phyloP scores from a whole-genome alignment of 1,284 basidiomycete species.

The Cryptococcus jaspeensis region DNA sequence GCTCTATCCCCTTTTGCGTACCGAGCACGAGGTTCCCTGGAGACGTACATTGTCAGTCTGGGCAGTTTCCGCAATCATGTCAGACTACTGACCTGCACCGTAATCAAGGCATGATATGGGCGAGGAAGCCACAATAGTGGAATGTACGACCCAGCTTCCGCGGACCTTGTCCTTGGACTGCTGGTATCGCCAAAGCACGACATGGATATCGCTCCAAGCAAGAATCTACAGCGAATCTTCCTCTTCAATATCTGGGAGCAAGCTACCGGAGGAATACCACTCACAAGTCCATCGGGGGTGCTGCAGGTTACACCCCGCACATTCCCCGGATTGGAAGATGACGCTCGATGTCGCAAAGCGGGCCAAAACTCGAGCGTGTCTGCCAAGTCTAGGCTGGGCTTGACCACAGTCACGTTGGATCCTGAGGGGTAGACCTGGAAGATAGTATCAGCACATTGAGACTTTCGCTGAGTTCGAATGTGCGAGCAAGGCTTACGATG shows the following conservation, averaged over 20 bases:
- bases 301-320: slow-evolving; percentile 35
- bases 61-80: neutral
- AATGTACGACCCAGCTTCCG: slow-evolving; percentile 34
- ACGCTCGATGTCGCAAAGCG: slow-evolving; percentile 39
- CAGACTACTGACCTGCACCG: slow-evolving; percentile 22
- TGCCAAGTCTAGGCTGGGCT: slow-evolving; percentile 30
- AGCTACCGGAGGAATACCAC: slow-evolving; percentile 3
- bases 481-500: slow-evolving; percentile 17
- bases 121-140: slow-evolving; percentile 34
- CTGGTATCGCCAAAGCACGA: slow-evolving; percentile 38
- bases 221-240: slow-evolving; percentile 44
- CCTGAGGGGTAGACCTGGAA: slow-evolving; percentile 40
- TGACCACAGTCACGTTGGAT: slow-evolving; percentile 36
- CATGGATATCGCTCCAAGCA: slow-evolving; percentile 41
- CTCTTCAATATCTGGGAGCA: too few relatives aligned
- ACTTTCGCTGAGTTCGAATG: neutral
- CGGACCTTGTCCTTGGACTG: slow-evolving; percentile 12
- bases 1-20: slow-evolving; percentile 35
- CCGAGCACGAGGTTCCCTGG: slow-evolving; percentile 37
- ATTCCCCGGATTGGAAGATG: slow-evolving; percentile 21
- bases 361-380: slow-evolving; percentile 44
- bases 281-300: slow-evolving; percentile 24
- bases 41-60: neutral
- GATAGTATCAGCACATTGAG: slow-evolving; percentile 2
- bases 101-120: slow-evolving; percentile 35